Evolutionary conservation across 2,329 filamentous ascomycete genomes (phyloP).

Genomic region (Chaetothyriales sp.): DNA sequence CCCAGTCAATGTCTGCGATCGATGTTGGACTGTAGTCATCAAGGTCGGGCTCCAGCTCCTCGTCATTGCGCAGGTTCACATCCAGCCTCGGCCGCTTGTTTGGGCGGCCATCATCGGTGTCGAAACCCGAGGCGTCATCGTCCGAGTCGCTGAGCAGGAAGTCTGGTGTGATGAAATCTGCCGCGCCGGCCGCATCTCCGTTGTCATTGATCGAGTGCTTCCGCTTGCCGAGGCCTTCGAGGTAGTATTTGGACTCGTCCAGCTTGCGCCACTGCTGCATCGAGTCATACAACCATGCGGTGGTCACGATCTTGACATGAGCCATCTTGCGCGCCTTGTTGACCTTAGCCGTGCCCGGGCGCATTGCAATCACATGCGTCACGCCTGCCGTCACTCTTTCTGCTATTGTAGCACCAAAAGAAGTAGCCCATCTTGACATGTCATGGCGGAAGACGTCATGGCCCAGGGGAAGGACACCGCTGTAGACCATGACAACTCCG

Average conservation of each 20-base stretch:
- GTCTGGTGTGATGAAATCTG: slow-evolving; percentile 2
- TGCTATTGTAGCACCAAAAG: slow-evolving; percentile 57
- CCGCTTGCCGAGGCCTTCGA: slow-evolving; percentile 43
- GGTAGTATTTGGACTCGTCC: slow-evolving; percentile 64
- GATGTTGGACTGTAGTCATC: slow-evolving; percentile 29
- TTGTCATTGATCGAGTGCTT: slow-evolving; percentile 22
- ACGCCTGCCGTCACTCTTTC: slow-evolving; percentile 31
- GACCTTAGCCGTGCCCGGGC: slow-evolving; percentile 75
- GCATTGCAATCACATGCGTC: slow-evolving; percentile 37
- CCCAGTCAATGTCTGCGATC: slow-evolving; percentile 49
- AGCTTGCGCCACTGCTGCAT: slow-evolving; percentile 70
- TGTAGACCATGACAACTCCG: slow-evolving; percentile 68
- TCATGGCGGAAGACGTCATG: slow-evolving; percentile 68
- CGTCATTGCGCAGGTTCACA: slow-evolving; percentile 22
- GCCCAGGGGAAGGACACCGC: slow-evolving; percentile 73
- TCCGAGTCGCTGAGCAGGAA: slow-evolving; percentile 24
- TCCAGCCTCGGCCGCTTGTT: slow-evolving; percentile 14
- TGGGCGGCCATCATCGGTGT: slow-evolving; percentile 13
- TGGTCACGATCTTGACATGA: slow-evolving; percentile 77
- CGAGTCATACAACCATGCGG: slow-evolving; percentile 75
- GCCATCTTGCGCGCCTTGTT: slow-evolving; percentile 61
- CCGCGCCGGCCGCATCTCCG: not conserved
- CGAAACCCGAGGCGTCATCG: slow-evolving; percentile 18
- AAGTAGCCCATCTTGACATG: slow-evolving; percentile 70
- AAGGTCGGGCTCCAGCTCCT: slow-evolving; percentile 28